A percentile compares a stretch with the other conserved stretches of the same genome.
phyloP scores from a whole-genome alignment of 163 green algal species.

The Picocystis sp. region DNA sequence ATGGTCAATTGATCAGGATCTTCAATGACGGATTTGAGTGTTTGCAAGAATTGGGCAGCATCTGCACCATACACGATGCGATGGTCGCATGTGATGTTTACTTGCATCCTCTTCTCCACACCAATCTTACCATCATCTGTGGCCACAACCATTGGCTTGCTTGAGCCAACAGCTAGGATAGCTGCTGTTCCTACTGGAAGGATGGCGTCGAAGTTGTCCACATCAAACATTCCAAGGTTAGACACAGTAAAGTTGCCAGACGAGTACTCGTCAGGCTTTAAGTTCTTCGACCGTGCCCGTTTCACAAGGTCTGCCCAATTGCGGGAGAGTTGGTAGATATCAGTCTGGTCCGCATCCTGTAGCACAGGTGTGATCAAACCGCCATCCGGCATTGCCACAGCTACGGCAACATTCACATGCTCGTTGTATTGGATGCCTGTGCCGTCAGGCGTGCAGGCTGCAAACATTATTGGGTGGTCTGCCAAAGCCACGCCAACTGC shows the following conservation, averaged over 20 bases:
- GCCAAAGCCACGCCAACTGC: conserved; percentile 71
- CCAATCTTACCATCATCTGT: conserved; percentile 69
- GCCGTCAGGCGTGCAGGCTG: conserved; percentile 37
- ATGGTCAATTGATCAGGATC: conserved; percentile 65
- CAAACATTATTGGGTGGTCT: conserved; percentile 78
- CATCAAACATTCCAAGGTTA: conserved; percentile 98
- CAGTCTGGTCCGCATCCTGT: conserved; percentile 75
- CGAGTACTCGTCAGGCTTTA: conserved; percentile 39
- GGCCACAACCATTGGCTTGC: conserved; percentile 72
- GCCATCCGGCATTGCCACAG: conserved; percentile 89
- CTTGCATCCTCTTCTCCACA: conserved; percentile 83
- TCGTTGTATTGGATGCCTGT: conserved; percentile 78
- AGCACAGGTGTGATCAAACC: conserved; percentile 97
- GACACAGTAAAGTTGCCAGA: conserved; percentile 93
- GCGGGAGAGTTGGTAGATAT: conserved; percentile 86
- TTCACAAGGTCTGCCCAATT: conserved; percentile 85
- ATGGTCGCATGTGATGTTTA: conserved; percentile 93
- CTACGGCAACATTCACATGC: conserved; percentile 81
- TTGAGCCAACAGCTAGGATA: conserved; percentile 83
- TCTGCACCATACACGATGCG: conserved; percentile 88
- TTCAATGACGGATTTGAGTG: conserved; percentile 82
- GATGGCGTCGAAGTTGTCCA: conserved; percentile 82
- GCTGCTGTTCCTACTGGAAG: conserved; percentile 61
- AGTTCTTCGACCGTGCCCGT: conserved; percentile 73
- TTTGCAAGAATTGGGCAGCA: conserved; percentile 67